Base-by-base conservation (phyloP, 2,329 filamentous ascomycete species). In the Colletotrichum sp. region DNA sequence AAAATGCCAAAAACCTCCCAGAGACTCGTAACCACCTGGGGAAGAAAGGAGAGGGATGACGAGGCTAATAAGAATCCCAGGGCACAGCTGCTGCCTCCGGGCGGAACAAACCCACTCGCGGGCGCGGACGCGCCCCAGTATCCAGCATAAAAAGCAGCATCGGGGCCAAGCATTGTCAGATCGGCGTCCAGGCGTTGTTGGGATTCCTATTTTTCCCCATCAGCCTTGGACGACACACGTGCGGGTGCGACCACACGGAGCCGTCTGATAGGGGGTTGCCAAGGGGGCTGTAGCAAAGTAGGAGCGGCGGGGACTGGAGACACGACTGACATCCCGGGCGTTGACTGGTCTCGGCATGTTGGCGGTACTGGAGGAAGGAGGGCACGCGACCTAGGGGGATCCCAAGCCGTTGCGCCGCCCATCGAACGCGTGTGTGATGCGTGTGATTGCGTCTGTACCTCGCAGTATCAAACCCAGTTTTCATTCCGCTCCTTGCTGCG, bases 281-380 rank as follows among this genome's bases (percentile, higher is more conserved):
- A 68, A 67, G 69, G 63, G 71, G 60, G 63, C 68, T 44, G 26
- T 44, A 59, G 60, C 34, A 21, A 73, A 21, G n/a, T 24, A 28
- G 70, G 73, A 34, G 34, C 52, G 71, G 69, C 64, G 55, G 44
- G 64, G 57, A 73, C 71, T 73, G 64, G 70, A 73, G 73, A 76
- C 73, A 68, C 70, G 70, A 73, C 70, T 68, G 64, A 57, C 69
- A 66, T 76, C 62, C 39, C 69, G 66, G 63, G 28, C 63, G 55
- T 44, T 49, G n/a, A 60, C 55, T 59, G 57, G 74, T 21, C 49
- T 60, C 57, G 71, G 44, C 73, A 44, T 26, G 32, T 39, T 64
- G n/a, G n/a, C n/a, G 24, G 28, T 44, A 28, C 12, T 70, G 55
- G 15, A 32, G 57, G 69, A 49, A 68, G 26, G 70, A 65, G 65